Percentiles rank a stretch among this genome's conserved stretches.
These are phyloP conservation scores for Scenedesmus sp. DNA, from an alignment of 163 green algal genomes.

Conservation along the genomic window DNA sequence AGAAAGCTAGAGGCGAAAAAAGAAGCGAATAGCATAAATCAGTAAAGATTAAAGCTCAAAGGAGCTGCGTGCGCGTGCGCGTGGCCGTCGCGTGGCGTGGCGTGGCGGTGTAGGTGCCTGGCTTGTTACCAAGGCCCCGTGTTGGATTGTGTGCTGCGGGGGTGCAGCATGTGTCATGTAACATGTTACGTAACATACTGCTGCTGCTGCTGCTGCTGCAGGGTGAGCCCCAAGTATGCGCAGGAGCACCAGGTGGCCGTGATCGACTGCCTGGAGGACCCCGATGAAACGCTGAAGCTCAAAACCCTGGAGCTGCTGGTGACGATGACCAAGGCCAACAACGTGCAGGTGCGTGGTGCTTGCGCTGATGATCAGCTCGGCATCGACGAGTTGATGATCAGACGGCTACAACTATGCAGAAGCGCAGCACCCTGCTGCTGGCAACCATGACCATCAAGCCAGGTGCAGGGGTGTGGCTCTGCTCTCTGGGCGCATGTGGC, in stretches of 20 bases:
- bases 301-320: constrained; percentile 97
- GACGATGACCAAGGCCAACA: constrained; percentile 95
- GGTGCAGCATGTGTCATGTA: too few relatives aligned
- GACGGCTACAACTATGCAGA: constrained; percentile 68
- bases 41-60: too few relatives aligned
- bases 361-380: too few relatives aligned
- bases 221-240: constrained; percentile 79
- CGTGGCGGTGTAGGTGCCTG: too few relatives aligned
- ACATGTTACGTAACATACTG: background rate
- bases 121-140: too few relatives aligned
- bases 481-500: too few relatives aligned
- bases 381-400: too few relatives aligned
- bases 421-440: constrained; percentile 96
- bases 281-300: constrained; percentile 94
- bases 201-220: constrained; percentile 29
- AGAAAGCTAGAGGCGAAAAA: too few relatives aligned
- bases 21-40: too few relatives aligned
- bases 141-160: too few relatives aligned
- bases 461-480: constrained; percentile 62
- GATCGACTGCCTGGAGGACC: constrained; percentile 87
- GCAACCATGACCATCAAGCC: constrained; percentile 95
- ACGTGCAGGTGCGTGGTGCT: constrained; percentile 86
- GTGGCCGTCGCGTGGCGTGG: too few relatives aligned
- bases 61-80: too few relatives aligned
- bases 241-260: constrained; percentile 71